Evolutionary conservation across 352 stramenopile species (phyloP), one percentile per base, ranked within the genome.

Genomic region (Globisporangium radiosum): DNA sequence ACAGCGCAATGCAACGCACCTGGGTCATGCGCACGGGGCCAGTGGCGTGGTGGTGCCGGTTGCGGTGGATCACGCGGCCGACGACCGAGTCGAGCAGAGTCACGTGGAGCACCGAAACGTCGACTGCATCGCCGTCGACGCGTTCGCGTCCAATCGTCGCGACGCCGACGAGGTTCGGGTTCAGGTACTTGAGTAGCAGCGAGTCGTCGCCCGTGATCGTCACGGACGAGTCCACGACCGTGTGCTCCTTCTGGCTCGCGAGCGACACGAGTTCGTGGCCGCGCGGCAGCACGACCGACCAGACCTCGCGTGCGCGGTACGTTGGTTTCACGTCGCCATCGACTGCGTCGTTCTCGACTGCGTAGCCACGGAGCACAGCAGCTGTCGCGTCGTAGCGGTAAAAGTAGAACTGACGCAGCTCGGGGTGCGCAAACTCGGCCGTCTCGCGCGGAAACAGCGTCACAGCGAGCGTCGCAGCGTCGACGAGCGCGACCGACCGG

Each of bases 171-270:
- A 99, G 74, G 67, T 99, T 95, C 42, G 97, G 95, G 73, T 99
- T 99, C 45, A 99, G 65, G 72, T 99, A 99, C 74, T 98, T 99
- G 54, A 99, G 75, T 38, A 99, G 69, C 33, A 99, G 70, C 44
- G 95, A 97, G 69, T 98, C 94, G 69, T 99, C 97, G 53, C 97
- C 97, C 3, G 81, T 90, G 47, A 94, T 86, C 3, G 81, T 92
- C 51, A 94, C 82, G 0, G 81, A 73, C 33, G 81, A 92, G 60
- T 92, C 82, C 8, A 92, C 70, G 6, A 89, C 79, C 1, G 69
- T 72, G 54, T 76, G 68, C 15, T 91, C 79, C 40, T 82, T 75
- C 60, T 85, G 75, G 19, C 72, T 75, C 39, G 78, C 86, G 37
- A 68, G 79, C 25, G 81, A 77, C 48, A 78, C 77, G 36, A 92